These are phyloP conservation scores for Podospora comata DNA, from an alignment of 495 filamentous ascomycete species.

Conservation along the genomic window DNA sequence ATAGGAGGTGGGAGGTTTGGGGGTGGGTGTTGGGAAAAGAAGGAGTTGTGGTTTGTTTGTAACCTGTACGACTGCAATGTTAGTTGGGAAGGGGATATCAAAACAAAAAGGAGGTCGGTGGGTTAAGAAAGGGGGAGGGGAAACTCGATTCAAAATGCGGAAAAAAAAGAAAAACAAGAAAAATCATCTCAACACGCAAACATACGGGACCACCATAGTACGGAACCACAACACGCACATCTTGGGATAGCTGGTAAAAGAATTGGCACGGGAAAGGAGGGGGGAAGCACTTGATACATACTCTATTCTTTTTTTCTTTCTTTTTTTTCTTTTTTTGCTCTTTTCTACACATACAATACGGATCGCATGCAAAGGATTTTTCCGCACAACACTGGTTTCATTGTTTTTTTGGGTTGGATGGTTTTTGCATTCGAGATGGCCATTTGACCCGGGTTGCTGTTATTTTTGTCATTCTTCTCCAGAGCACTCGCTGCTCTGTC, in stretches of 20 bases:
- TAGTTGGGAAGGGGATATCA: background rate
- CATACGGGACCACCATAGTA: background rate
- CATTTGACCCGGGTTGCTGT: background rate
- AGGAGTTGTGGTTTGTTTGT: background rate
- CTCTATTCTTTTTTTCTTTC: constrained; percentile 4
- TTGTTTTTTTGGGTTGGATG: constrained; percentile 2
- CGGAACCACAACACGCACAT: constrained; percentile 2
- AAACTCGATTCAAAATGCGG: background rate
- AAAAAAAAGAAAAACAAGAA: background rate
- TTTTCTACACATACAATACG: constrained; percentile 16
- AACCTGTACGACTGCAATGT: background rate
- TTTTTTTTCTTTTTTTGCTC: constrained; percentile 4
- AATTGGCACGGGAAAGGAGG: background rate
- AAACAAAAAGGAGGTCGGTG: background rate
- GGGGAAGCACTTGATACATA: background rate
- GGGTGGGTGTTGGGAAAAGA: background rate
- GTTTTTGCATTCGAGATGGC: background rate
- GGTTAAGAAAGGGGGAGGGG: background rate
- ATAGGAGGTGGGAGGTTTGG: background rate
- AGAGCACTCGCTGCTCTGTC: too few species aligned
- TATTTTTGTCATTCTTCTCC: background rate
- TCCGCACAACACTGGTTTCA: background rate
- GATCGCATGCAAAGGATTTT: constrained; percentile 12
- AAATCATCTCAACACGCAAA: background rate
- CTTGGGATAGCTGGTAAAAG: constrained; percentile 1